Conservation (phyloP, 208 protist species). For the Leishmania mexicana region DNA sequence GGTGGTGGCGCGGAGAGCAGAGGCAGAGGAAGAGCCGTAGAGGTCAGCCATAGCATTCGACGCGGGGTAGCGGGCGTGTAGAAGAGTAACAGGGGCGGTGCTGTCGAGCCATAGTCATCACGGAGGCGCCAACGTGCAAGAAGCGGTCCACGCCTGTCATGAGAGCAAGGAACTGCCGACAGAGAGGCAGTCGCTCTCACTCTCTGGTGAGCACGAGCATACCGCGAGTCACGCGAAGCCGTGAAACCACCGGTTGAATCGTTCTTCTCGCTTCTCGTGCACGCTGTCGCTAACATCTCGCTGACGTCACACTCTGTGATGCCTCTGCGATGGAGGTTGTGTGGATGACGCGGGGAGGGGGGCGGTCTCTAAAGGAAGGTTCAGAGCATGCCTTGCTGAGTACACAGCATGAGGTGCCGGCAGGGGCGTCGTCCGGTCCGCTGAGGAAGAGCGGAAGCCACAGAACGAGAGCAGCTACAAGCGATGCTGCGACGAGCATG, state of each 20-base stretch:
- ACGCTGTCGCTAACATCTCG: not conserved
- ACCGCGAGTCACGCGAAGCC: not conserved
- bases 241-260: not conserved
- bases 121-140: not conserved
- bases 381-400: not conserved
- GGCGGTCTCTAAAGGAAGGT: not conserved
- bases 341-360: not conserved
- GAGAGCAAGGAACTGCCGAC: not conserved
- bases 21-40: not conserved
- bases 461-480: not conserved
- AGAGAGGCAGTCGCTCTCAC: not conserved
- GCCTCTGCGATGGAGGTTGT: not conserved
- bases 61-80: not conserved
- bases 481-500: not conserved
- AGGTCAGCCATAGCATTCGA: not conserved
- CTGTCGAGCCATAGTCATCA: not conserved
- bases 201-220: not conserved
- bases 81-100: not conserved
- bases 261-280: not conserved
- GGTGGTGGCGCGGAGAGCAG: not conserved
- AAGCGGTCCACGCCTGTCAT: not conserved
- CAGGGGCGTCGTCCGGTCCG: not conserved
- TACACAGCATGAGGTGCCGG: not conserved
- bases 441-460: not conserved
- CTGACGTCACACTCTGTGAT: not conserved